Conservation (phyloP, 2,329 filamentous ascomycete species). For the Didymella exigua region DNA sequence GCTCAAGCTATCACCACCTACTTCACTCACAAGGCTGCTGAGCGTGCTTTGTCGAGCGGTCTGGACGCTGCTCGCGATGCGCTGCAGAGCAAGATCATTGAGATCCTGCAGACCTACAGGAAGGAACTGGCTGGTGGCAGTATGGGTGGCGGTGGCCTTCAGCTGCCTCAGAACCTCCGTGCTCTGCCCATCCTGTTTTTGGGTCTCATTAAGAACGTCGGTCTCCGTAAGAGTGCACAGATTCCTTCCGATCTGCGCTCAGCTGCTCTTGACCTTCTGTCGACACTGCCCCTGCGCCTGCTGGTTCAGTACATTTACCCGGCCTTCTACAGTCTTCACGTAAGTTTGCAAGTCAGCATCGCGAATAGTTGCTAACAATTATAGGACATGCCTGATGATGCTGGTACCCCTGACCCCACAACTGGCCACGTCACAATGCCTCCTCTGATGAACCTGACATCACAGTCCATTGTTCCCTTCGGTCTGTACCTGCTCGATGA, state of each 20-base stretch:
- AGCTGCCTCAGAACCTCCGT: conserved; percentile 91
- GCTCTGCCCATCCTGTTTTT: conserved; percentile 89
- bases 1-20: conserved; percentile 91
- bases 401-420: conserved; percentile 80
- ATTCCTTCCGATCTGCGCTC: conserved; percentile 75
- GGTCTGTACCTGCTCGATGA: conserved; percentile 97
- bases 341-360: conserved; percentile 9
- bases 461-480: conserved; percentile 83
- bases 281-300: conserved; percentile 86
- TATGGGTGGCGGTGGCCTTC: conserved; percentile 88
- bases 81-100: conserved; percentile 86
- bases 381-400: conserved; percentile 95
- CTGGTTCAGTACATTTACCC: conserved; percentile 86
- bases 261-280: conserved; percentile 90
- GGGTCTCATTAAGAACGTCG: conserved; percentile 91
- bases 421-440: conserved; percentile 91
- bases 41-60: conserved; percentile 82
- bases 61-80: conserved; percentile 90
- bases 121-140: conserved; percentile 96
- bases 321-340: conserved; percentile 42
- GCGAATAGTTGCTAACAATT: conserved; percentile 60
- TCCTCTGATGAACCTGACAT: conserved; percentile 82
- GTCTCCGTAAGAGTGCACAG: conserved; percentile 48
- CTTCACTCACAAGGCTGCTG: conserved; percentile 97
- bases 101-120: conserved; percentile 92